Evolutionary conservation across 257 asterid species (phyloP).

Genomic region (Scutellaria barbata): DNA sequence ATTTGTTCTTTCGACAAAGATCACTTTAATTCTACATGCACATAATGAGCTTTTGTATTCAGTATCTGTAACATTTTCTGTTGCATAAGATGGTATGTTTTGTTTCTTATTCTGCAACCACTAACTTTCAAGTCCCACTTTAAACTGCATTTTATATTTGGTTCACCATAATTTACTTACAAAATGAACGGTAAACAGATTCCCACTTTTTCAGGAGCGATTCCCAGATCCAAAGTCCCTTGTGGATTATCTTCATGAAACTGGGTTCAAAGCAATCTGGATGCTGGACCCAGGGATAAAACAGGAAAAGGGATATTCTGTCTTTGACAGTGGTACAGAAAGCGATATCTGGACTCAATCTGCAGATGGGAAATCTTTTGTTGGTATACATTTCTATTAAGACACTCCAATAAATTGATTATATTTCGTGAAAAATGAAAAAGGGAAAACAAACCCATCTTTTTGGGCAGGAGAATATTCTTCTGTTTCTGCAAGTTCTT

Average conservation of each 20-base stretch:
- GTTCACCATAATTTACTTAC: not conserved
- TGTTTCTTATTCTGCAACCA: not conserved
- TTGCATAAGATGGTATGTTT: not conserved
- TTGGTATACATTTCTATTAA: conserved; percentile 49
- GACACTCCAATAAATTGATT: not conserved
- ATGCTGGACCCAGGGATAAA: conserved; percentile 96
- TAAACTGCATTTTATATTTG: not conserved
- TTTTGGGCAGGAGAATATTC: not conserved
- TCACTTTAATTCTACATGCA: too few species aligned
- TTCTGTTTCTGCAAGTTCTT: not conserved
- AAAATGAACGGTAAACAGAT: conserved; percentile 20
- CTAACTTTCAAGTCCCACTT: not conserved
- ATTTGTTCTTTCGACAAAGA: too few species aligned
- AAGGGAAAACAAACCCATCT: not conserved
- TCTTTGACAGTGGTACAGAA: conserved; percentile 79
- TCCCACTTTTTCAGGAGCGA: conserved; percentile 57
- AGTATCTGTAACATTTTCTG: not conserved
- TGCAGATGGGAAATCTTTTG: conserved; percentile 69
- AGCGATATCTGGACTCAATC: conserved; percentile 76
- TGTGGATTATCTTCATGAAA: conserved; percentile 71
- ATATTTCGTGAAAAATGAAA: not conserved
- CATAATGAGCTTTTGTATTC: too few species aligned
- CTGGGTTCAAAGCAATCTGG: conserved; percentile 90
- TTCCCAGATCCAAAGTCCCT: conserved; percentile 79
- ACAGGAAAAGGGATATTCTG: conserved; percentile 69